Evolutionary conservation across 768 basidiomycete species (phyloP).

Genomic region (Kwoniella botswanensis): DNA sequence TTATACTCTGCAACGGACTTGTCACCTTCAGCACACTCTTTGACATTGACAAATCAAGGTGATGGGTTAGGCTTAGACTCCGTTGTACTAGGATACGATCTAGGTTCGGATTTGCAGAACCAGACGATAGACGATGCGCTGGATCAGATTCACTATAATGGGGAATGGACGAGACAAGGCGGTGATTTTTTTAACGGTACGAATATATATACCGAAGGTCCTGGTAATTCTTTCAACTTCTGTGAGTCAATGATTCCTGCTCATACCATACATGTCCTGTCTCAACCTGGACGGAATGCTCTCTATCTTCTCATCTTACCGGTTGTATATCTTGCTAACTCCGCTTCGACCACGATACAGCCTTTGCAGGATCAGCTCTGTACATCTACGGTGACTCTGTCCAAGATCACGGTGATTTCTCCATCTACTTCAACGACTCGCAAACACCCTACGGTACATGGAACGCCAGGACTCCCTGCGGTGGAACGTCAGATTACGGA

Average conservation of each 20-base stretch:
- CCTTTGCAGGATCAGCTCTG: slow-evolving; percentile 49
- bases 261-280: too few species aligned
- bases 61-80: slow-evolving; percentile 47
- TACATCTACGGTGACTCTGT: slow-evolving; percentile 58
- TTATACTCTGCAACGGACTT: slow-evolving; percentile 37
- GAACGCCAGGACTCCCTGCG: slow-evolving; percentile 51
- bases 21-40: slow-evolving; percentile 35
- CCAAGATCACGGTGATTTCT: slow-evolving; percentile 56
- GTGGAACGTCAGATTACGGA: slow-evolving; percentile 26
- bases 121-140: slow-evolving; percentile 51
- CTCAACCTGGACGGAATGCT: too few species aligned
- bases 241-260: slow-evolving; percentile 18
- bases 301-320: too few species aligned
- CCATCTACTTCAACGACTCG: slow-evolving; percentile 48
- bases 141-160: slow-evolving; percentile 42
- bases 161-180: slow-evolving; percentile 50
- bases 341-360: neutral
- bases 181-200: slow-evolving; percentile 51
- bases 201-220: slow-evolving; percentile 49
- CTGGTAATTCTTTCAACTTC: slow-evolving; percentile 48
- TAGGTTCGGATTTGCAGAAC: slow-evolving; percentile 48
- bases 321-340: neutral
- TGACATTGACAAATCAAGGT: slow-evolving; percentile 42
- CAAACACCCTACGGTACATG: slow-evolving; percentile 24
- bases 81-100: slow-evolving; percentile 39